Evolutionary conservation across 2,329 filamentous ascomycete genomes (phyloP).

Genomic region (Diaporthe citri): DNA sequence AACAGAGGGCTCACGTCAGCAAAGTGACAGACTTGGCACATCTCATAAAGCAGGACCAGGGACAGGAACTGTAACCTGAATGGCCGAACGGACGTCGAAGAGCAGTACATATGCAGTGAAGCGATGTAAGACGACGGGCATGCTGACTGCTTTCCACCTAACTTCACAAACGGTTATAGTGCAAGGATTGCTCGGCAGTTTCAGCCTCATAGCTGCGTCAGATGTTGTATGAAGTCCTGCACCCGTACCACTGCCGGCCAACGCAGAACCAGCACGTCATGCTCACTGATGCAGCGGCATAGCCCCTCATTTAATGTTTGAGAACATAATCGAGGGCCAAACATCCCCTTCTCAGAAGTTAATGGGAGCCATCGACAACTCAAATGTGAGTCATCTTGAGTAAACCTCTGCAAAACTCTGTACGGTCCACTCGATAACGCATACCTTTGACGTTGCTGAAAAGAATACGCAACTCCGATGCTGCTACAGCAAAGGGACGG

Average conservation of each 20-base stretch:
- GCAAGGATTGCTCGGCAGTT: background rate
- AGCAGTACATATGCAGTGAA: background rate
- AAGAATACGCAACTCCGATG: too few relatives aligned
- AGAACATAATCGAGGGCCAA: too few relatives aligned
- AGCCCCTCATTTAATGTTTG: too few relatives aligned
- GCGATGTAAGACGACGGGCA: background rate
- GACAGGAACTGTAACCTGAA: background rate
- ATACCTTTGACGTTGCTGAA: too few relatives aligned
- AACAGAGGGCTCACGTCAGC: conserved; percentile 5
- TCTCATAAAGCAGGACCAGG: background rate
- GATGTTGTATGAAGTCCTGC: background rate
- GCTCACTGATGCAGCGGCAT: background rate
- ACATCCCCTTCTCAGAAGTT: too few relatives aligned
- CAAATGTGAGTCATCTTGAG: too few relatives aligned
- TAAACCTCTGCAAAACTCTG: too few relatives aligned
- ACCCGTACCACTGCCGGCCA: background rate
- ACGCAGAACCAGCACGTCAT: background rate
- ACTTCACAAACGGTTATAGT: background rate
- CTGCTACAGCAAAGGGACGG: too few relatives aligned
- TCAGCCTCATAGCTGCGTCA: background rate
- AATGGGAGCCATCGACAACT: too few relatives aligned
- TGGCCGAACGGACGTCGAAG: background rate
- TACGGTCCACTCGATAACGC: too few relatives aligned
- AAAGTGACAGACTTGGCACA: background rate
- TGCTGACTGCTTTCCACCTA: background rate